These are phyloP conservation scores for Citrus hindsii DNA, from an alignment of 345 rosid species.

Conservation along the genomic window DNA sequence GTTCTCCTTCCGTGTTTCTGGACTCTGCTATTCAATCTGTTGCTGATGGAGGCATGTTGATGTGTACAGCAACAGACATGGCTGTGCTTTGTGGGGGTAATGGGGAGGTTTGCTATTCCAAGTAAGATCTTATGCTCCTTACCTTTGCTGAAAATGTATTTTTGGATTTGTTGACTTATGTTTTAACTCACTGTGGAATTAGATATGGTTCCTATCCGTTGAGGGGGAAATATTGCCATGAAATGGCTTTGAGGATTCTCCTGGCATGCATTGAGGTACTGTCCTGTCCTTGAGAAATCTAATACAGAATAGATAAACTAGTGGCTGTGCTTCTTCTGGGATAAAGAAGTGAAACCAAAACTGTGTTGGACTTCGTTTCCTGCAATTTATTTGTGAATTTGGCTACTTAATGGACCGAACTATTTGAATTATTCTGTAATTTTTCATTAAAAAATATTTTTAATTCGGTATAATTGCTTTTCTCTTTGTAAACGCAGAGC, in stretches of 20 bases:
- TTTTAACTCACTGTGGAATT: conserved; percentile 23
- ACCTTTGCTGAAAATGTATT: conserved; percentile 9
- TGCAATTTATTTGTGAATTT: neutral
- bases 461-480: neutral
- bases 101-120: conserved; percentile 99
- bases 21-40: conserved; percentile 97
- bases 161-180: conserved; percentile 13
- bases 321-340: neutral
- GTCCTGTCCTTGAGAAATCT: neutral
- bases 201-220: conserved; percentile 95
- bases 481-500: conserved; percentile 51
- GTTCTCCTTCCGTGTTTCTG: conserved; percentile 91
- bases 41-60: conserved; percentile 89
- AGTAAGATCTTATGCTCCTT: conserved; percentile 54
- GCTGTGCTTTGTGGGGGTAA: conserved; percentile 98
- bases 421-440: neutral
- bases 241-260: conserved; percentile 98
- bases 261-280: conserved; percentile 94
- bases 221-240: conserved; percentile 96
- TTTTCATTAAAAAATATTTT: neutral
- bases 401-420: neutral
- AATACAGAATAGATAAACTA: neutral
- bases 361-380: neutral
- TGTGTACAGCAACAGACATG: conserved; percentile 99
- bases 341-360: neutral